Evolutionary conservation across 2,329 filamentous ascomycete species (phyloP).

Genomic region (Aspergillus piperis): DNA sequence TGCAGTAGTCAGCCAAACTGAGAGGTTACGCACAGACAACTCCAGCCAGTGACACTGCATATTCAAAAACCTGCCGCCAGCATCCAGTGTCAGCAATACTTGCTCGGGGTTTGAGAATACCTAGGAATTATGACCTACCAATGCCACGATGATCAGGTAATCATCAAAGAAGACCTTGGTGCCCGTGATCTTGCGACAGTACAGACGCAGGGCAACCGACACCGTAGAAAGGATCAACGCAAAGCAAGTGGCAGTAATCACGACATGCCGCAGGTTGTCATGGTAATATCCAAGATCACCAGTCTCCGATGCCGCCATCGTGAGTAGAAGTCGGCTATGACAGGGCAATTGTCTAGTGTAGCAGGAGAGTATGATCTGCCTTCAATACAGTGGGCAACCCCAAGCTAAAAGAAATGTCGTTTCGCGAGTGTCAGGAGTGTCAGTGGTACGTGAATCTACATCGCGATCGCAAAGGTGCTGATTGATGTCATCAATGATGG

Average conservation of each 20-base stretch:
- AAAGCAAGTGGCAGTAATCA: conserved; percentile 28
- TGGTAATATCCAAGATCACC: conserved; percentile 18
- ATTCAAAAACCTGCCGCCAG: conserved; percentile 25
- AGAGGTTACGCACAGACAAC: conserved; percentile 22
- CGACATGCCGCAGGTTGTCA: conserved; percentile 29
- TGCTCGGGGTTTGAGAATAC: too few species aligned
- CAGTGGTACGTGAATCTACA: background rate
- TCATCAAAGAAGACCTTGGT: conserved; percentile 18
- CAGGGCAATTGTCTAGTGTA: too few species aligned
- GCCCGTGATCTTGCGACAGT: conserved; percentile 22
- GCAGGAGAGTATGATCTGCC: too few species aligned
- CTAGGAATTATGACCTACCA: conserved; percentile 12
- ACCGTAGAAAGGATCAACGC: conserved; percentile 27
- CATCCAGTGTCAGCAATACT: background rate
- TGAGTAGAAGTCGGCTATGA: background rate
- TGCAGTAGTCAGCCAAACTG: too few species aligned
- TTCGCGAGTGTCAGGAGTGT: background rate
- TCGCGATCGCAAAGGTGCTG: background rate
- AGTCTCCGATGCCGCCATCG: background rate
- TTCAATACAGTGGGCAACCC: too few species aligned
- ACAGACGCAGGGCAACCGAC: conserved; percentile 22
- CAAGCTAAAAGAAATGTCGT: too few species aligned
- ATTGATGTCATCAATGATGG: background rate
- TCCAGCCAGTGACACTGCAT: conserved; percentile 26
- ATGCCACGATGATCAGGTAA: conserved; percentile 15